Evolutionary conservation across 345 rosid genomes (phyloP).

Genomic region (Angophora floribunda): DNA sequence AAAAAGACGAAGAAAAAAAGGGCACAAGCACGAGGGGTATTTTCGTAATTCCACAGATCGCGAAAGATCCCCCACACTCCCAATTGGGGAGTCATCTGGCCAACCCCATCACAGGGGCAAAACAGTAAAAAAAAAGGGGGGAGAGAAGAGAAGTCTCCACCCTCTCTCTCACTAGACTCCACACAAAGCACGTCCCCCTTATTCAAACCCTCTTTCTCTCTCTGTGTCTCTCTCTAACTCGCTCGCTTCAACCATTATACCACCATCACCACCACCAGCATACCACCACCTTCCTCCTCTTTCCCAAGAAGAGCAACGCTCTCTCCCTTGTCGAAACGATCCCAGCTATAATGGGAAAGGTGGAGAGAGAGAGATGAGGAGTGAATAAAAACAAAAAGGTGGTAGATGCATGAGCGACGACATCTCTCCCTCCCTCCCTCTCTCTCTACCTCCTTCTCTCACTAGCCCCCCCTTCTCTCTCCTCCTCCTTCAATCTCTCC

Average conservation of each 20-base stretch:
- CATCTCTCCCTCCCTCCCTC: not conserved
- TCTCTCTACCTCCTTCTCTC: not conserved
- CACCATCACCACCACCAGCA: conserved; percentile 4
- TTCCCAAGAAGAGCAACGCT: not conserved
- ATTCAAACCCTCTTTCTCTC: not conserved
- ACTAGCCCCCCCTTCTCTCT: not conserved
- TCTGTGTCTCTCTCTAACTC: not conserved
- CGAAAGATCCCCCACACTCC: not conserved
- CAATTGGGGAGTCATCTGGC: not conserved
- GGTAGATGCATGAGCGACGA: conserved; percentile 77
- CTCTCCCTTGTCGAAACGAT: not conserved
- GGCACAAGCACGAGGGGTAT: not conserved
- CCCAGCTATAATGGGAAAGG: not conserved
- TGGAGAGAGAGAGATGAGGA: not conserved
- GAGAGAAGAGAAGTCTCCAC: not conserved
- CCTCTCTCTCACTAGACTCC: not conserved
- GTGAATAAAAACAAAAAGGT: conserved; percentile 19
- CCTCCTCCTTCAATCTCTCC: not conserved
- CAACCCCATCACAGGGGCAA: conserved; percentile 14
- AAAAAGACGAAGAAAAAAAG: not conserved
- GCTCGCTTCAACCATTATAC: not conserved
- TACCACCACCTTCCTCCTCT: not conserved
- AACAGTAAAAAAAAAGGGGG: conserved; percentile 1
- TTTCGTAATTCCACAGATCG: conserved; percentile 1
- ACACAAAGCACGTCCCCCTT: conserved; percentile 1